Base-by-base conservation (phyloP, 2,329 filamentous ascomycete genomes). In the Trichoderma atrobrunneum region DNA sequence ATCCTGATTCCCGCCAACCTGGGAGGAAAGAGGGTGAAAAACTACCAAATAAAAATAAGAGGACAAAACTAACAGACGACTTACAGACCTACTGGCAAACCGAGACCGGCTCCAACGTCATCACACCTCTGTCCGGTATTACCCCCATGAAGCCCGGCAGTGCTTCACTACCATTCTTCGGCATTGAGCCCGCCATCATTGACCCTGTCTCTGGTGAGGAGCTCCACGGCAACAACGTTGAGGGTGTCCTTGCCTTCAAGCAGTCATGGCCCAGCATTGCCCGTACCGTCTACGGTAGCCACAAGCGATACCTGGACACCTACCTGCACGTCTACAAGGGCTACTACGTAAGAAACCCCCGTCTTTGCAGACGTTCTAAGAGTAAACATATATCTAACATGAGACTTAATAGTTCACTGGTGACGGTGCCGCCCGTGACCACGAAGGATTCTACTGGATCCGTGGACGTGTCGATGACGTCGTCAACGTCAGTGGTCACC, bases 361-460 rank as follows among this genome's bases (percentile, higher is more conserved):
- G 12, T 30, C 18, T 26, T 28, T 43, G 5, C 2, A 18, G 14
- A 5, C 11, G n/a, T 26, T 24, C 10, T 4, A 18, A 16, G 12
- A 5, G 28, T 16, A 43, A 24, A 10, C 30, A 26, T 8, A 30
- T 30, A 59, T 72, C 74, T 66, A 75, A 43, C 67, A 16, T 21
- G 56, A 48, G 56, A 39, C 69, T 11, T 12, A 30, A 51, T 76
- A 93, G 91, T 97, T 96, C 85, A 96, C 93, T 18, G 93, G 93
- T 72, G 96, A 99, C 80, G 96, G 96, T 80, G 96, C 96, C 71
- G 96, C 93, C 73, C 93, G 96, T 80, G 96, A 99, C 81, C 93
- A 97, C 83, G 96, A 99, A 79, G 96, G 96, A 72, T 99, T 98
- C 87, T 99, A 98, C 90, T 99, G 96, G 96, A 99, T 99, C 81